phyloP scores from a whole-genome alignment of 768 basidiomycete genomes.

The Termitomyces bulborhizus region DNA sequence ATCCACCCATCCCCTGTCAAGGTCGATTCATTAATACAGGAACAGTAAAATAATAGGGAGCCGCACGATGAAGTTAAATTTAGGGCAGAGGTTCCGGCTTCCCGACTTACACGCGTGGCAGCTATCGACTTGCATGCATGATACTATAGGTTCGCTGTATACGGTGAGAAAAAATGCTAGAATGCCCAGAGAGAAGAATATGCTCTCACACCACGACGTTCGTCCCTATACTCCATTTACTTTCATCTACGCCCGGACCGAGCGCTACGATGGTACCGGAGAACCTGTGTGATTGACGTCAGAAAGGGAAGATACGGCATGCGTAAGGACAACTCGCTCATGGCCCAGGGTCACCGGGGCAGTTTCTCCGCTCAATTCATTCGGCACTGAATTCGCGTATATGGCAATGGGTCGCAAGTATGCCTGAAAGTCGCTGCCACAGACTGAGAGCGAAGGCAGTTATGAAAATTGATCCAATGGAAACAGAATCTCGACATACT shows the following conservation, averaged over 20 bases:
- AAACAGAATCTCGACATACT: conserved; percentile 16
- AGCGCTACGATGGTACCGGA: conserved; percentile 28
- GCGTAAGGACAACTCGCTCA: conserved; percentile 25
- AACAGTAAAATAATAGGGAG: neutral
- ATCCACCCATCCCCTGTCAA: conserved; percentile 28
- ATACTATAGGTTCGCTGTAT: conserved; percentile 35
- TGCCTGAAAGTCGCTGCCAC: conserved; percentile 43
- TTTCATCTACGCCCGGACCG: conserved; percentile 26
- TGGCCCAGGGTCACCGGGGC: conserved; percentile 40
- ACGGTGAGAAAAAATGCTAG: neutral
- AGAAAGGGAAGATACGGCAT: neutral
- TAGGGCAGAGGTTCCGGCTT: conserved; percentile 27
- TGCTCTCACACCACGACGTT: conserved; percentile 25
- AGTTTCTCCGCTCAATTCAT: conserved; percentile 30
- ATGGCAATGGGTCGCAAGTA: conserved; percentile 23
- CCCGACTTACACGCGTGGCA: conserved; percentile 29
- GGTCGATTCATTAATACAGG: neutral
- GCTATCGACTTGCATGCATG: conserved; percentile 25
- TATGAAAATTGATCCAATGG: neutral
- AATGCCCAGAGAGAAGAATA: conserved; percentile 1
- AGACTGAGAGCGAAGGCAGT: conserved; percentile 22
- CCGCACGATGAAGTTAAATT: conserved; percentile 30
- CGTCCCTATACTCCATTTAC: conserved; percentile 27
- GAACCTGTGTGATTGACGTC: conserved; percentile 16
- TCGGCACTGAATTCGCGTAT: conserved; percentile 26